A percentile compares a stretch with the other conserved stretches of the same genome.
phyloP scores from a whole-genome alignment of 2,329 filamentous ascomycete species.

The Xylaria polymorpha region DNA sequence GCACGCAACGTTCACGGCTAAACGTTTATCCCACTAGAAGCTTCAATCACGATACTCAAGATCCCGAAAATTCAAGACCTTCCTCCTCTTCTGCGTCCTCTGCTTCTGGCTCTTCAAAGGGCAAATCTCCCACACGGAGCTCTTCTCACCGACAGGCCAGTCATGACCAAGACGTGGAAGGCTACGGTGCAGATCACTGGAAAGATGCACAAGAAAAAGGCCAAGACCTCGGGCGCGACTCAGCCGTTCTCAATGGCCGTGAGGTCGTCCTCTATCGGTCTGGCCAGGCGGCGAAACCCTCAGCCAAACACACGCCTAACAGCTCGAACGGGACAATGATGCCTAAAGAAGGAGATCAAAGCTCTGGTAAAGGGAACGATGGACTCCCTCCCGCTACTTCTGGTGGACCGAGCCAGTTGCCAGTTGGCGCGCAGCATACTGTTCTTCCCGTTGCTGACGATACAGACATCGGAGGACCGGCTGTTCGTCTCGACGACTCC shows the following conservation, averaged over 20 bases:
- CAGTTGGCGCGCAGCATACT: constrained; percentile 75
- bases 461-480: constrained; percentile 82
- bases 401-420: constrained; percentile 73
- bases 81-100: constrained; percentile 40
- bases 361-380: constrained; percentile 55
- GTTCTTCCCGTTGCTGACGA: constrained; percentile 78
- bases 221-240: constrained; percentile 74
- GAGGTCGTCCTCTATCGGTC: constrained; percentile 74
- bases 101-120: constrained; percentile 52
- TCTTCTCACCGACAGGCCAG: constrained; percentile 66
- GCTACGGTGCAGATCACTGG: constrained; percentile 82
- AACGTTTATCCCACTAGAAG: constrained; percentile 40
- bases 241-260: constrained; percentile 72
- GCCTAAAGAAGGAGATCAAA: constrained; percentile 51
- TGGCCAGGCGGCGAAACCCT: constrained; percentile 17
- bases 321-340: constrained; percentile 34
- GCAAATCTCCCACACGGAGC: constrained; percentile 54
- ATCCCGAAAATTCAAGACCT: constrained; percentile 33
- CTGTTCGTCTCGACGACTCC: constrained; percentile 65
- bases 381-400: constrained; percentile 69
- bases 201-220: constrained; percentile 71
- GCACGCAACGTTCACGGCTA: constrained; percentile 29
- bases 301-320: constrained; percentile 25
- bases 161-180: constrained; percentile 81
- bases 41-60: constrained; percentile 49